These are phyloP conservation scores for Omphalotus olearius DNA, from an alignment of 1,284 basidiomycete species.

Conservation along the genomic window DNA sequence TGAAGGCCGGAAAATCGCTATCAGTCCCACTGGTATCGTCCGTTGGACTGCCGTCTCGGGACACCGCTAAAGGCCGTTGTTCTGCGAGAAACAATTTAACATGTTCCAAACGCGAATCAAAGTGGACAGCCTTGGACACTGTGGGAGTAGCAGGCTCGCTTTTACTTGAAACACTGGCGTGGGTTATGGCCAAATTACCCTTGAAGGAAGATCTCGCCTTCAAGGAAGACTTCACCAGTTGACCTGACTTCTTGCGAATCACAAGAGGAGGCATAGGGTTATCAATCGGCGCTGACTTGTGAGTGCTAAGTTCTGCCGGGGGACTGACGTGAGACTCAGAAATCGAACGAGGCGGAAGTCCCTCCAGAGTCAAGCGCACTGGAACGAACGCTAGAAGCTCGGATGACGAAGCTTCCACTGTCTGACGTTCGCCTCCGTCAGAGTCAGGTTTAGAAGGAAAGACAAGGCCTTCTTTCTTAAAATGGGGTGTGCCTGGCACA, in stretches of 20 bases:
- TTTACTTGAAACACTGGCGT: constrained; percentile 40
- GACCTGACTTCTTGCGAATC: constrained; percentile 88
- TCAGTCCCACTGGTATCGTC: constrained; percentile 76
- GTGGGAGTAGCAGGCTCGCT: constrained; percentile 60
- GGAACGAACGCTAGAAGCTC: not conserved
- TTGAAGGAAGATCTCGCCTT: constrained; percentile 58
- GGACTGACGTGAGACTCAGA: constrained; percentile 5
- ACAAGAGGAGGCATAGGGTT: constrained; percentile 26
- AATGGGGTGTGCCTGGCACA: constrained; percentile 29
- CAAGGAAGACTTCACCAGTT: constrained; percentile 88
- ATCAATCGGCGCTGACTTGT: constrained; percentile 14
- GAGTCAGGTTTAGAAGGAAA: not conserved
- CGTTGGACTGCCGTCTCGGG: constrained; percentile 85
- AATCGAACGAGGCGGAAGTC: constrained; percentile 6
- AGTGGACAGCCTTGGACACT: constrained; percentile 83
- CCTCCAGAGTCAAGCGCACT: constrained; percentile 1
- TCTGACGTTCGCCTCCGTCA: not conserved
- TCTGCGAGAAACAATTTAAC: constrained; percentile 92
- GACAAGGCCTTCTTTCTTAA: constrained; percentile 19
- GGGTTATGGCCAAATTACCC: constrained; percentile 47
- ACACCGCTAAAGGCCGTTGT: constrained; percentile 92
- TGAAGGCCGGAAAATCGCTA: constrained; percentile 62
- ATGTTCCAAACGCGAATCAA: constrained; percentile 86
- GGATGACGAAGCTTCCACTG: not conserved
- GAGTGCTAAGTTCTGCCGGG: constrained; percentile 10